phyloP scores from a whole-genome alignment of 768 basidiomycete genomes.

The Kwoniella sp. region DNA sequence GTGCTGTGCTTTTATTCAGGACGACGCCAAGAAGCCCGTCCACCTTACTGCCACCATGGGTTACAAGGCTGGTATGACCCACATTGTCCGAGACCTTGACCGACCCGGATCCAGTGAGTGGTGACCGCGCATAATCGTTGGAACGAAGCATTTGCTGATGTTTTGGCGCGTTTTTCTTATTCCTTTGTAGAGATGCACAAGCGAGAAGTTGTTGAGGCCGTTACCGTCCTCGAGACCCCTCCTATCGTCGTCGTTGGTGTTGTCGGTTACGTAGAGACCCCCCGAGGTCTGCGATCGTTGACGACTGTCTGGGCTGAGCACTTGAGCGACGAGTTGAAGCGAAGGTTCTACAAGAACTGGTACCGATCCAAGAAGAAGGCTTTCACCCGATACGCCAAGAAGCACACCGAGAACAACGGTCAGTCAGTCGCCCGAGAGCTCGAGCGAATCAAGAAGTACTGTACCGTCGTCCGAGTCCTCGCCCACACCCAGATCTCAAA shows the following conservation, averaged over 20 bases:
- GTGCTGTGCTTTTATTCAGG: constrained; percentile 60
- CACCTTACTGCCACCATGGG: constrained; percentile 98
- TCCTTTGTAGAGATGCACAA: constrained; percentile 91
- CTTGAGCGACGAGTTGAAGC: constrained; percentile 95
- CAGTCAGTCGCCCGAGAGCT: constrained; percentile 92
- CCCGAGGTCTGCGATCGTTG: constrained; percentile 95
- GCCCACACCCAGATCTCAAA: constrained; percentile 99
- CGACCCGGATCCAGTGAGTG: constrained; percentile 96
- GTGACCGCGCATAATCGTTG: neutral
- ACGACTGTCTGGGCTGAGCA: constrained; percentile 98
- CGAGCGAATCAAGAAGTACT: constrained; percentile 99
- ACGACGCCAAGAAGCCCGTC: constrained; percentile 98
- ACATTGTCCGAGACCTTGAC: constrained; percentile 97
- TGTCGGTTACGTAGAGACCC: constrained; percentile 99
- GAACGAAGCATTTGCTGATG: neutral
- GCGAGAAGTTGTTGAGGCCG: constrained; percentile 97
- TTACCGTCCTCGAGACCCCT: constrained; percentile 92
- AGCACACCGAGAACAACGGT: constrained; percentile 91
- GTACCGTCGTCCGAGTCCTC: constrained; percentile 98
- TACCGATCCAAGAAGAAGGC: constrained; percentile 99
- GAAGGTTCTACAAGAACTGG: constrained; percentile 98
- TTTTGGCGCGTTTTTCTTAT: neutral
- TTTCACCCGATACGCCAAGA: constrained; percentile 99
- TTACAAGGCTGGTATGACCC: constrained; percentile 99
- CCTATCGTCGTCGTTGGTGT: constrained; percentile 96